These are phyloP conservation scores for Tolypocladium inflatum DNA, from an alignment of 2,329 filamentous ascomycete genomes.

Conservation along the genomic window DNA sequence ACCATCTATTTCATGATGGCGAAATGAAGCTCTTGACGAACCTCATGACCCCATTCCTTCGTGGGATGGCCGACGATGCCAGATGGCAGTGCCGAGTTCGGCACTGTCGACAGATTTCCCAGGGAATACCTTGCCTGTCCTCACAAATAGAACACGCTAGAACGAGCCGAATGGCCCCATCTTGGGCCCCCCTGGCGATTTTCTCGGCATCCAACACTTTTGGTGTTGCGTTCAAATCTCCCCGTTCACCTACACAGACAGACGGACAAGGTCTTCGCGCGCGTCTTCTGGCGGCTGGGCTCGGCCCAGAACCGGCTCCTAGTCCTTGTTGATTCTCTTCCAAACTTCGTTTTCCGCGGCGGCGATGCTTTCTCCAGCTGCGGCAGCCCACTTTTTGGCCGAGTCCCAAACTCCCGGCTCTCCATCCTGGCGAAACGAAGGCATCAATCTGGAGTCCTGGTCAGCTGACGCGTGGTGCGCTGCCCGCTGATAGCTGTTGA, in stretches of 20 bases:
- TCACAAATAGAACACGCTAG: background rate
- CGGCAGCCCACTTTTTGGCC: slow-evolving; percentile 48
- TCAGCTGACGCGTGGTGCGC: slow-evolving; percentile 25
- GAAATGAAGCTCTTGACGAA: background rate
- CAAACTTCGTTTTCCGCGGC: slow-evolving; percentile 53
- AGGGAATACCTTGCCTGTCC: background rate
- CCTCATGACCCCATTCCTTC: background rate
- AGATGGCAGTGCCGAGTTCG: background rate
- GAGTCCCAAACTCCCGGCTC: slow-evolving; percentile 43
- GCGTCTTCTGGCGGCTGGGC: background rate
- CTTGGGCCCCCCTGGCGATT: background rate
- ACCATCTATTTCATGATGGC: background rate
- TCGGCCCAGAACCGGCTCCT: slow-evolving; percentile 5
- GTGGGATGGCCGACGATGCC: background rate
- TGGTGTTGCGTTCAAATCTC: background rate
- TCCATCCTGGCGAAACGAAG: slow-evolving; percentile 16
- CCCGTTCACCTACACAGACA: background rate
- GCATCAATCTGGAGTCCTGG: slow-evolving; percentile 6
- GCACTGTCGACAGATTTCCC: background rate
- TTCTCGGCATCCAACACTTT: background rate
- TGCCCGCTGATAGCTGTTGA: slow-evolving; percentile 35
- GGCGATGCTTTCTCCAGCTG: slow-evolving; percentile 46
- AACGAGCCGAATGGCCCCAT: background rate
- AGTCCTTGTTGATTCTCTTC: slow-evolving; percentile 52
- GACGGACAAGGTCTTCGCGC: background rate